Evolutionary conservation across 805 yeast species (phyloP).

Genomic region (Saccharomycopsis malanga): DNA sequence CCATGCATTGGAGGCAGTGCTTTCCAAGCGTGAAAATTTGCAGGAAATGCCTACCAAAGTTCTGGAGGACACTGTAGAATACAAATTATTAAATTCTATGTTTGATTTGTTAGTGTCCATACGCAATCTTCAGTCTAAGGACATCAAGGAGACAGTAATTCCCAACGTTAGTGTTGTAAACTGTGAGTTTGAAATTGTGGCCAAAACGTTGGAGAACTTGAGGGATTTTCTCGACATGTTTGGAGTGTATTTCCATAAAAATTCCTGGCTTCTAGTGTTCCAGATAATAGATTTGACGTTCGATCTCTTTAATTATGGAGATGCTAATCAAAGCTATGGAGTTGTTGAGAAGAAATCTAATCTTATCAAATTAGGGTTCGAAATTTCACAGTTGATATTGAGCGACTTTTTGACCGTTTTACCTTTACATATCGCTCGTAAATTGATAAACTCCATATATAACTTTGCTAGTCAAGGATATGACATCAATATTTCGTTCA

Average conservation of each 20-base stretch:
- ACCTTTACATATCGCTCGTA: slow-evolving; percentile 57
- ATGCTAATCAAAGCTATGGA: slow-evolving; percentile 26
- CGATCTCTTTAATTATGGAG: slow-evolving; percentile 30
- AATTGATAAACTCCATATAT: slow-evolving; percentile 63
- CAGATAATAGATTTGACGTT: slow-evolving; percentile 54
- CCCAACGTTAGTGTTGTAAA: slow-evolving; percentile 33
- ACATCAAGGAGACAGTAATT: slow-evolving; percentile 1
- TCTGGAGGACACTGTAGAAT: slow-evolving; percentile 7
- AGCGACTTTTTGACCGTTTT: slow-evolving; percentile 76
- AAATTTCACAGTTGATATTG: slow-evolving; percentile 71
- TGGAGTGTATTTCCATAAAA: slow-evolving; percentile 48
- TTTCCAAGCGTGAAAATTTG: slow-evolving; percentile 1
- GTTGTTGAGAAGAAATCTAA: slow-evolving; percentile 42
- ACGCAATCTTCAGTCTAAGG: slow-evolving; percentile 3
- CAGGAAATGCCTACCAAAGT: not conserved
- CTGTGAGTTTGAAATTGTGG: slow-evolving; percentile 62
- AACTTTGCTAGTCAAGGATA: slow-evolving; percentile 62
- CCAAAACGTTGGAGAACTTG: slow-evolving; percentile 53
- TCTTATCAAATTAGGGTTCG: slow-evolving; percentile 65
- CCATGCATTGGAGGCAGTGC: not conserved
- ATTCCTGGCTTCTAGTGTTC: slow-evolving; percentile 73
- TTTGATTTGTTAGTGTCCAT: slow-evolving; percentile 3
- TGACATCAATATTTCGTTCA: slow-evolving; percentile 83
- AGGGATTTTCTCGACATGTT: slow-evolving; percentile 71
- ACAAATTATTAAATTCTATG: slow-evolving; percentile 9